Conservation (phyloP, 208 protist species). For the Crithidia fasciculata region DNA sequence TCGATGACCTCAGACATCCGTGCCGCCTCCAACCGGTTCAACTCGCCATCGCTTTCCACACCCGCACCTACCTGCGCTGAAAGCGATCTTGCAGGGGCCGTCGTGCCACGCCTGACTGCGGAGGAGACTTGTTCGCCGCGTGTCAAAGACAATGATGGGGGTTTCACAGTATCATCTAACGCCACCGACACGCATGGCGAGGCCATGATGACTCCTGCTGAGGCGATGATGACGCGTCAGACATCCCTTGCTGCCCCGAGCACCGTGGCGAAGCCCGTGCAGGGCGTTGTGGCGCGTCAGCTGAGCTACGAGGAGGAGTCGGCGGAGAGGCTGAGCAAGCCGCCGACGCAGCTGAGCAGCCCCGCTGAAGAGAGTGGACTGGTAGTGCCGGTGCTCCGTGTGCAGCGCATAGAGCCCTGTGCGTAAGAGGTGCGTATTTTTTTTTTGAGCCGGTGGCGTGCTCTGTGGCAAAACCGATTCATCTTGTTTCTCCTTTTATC, state of each 20-base stretch:
- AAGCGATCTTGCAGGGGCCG: too few species aligned
- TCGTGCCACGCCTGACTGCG: too few species aligned
- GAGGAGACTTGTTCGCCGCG: too few species aligned
- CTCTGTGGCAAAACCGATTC: too few species aligned
- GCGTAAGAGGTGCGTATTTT: not conserved
- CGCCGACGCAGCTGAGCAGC: not conserved
- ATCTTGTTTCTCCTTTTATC: too few species aligned
- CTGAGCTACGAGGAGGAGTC: constrained; percentile 28
- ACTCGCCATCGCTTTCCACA: not conserved
- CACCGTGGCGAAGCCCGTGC: constrained; percentile 32
- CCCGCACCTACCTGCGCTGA: too few species aligned
- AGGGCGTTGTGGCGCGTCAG: constrained; percentile 27
- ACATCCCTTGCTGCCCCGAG: not conserved
- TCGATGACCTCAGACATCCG: not conserved
- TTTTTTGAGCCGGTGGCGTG: too few species aligned
- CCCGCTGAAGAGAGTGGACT: not conserved
- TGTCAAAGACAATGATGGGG: too few species aligned
- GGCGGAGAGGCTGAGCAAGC: not conserved
- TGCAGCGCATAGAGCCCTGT: not conserved
- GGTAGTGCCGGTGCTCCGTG: constrained; percentile 10
- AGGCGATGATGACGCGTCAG: not conserved
- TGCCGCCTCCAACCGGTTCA: not conserved
- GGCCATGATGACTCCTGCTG: constrained; percentile 3
- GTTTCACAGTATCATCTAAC: too few species aligned
- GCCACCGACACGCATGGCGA: too few species aligned